Evolutionary conservation across 208 protist genomes (phyloP), one percentile per base, ranked within the genome.

Genomic region (Crithidia expoeki): DNA sequence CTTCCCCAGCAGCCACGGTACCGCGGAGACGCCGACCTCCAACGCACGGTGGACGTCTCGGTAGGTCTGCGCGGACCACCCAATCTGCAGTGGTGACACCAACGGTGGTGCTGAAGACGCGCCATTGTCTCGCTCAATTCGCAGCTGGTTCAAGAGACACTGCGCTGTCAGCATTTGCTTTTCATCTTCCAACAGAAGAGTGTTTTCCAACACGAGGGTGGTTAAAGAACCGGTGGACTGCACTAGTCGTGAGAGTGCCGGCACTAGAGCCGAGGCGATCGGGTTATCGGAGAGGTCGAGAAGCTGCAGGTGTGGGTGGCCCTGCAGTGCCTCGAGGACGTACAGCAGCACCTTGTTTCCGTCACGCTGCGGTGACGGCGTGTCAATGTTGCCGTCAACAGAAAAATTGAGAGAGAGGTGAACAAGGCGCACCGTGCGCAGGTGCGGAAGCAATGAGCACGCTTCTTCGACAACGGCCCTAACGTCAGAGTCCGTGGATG

Each of bases 241-340:
- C 9, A 81, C 50, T 12, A 92, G 74, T 14, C 72, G 51, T n/a
- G 75, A 62, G 12, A 92, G 38, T 14, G 76, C 62, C 7, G 81
- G 74, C 55, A 84, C 53, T 4, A 88, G 71, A 21, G 62, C 67
- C n/a, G 85, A 62, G 1, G 79, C 81, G 32, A 92, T 57, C 4
- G 76, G 75, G 64, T 88, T 92, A 60, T 74, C 63, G 10, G 77
- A 83, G 33, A 92, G 33, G 57, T 89, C 86, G 33, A 92, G 56
- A 25, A 55, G 38, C 10, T 56, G 46, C 16, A 92, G 55, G 0
- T 53, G 56, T 6, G 82, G 82, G 68, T 84, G 82, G 2, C 79
- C 82, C 21, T 62, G 52, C 42, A 88, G 67, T 4, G 78, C 79
- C 14, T 61, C 53, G 14, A 88, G 63, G 17, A 88, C 21, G 38